Evolutionary conservation across 495 filamentous ascomycete species (phyloP), one percentile per base, ranked within the genome.

Genomic region (Tuber microsphaerosporum): DNA sequence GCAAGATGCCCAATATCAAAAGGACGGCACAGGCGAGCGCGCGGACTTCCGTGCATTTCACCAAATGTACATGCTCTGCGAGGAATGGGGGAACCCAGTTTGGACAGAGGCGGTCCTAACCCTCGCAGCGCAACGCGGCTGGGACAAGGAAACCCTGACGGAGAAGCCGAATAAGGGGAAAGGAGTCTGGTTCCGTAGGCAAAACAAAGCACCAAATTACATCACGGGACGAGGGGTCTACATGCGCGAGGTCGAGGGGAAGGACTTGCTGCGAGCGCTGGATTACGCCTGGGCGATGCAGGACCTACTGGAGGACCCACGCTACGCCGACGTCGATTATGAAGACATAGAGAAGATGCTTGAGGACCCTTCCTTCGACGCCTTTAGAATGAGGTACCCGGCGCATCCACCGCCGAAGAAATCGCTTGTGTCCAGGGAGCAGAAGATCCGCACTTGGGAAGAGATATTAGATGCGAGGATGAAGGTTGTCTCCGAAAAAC

Each of bases 11-110:
- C 56, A 37, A n/a, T 72, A 71, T 44, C 43, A 44, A 1, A 48
- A 68, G 31, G 20, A 56, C 34, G 20, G 71, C 14, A 26, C 48
- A 20, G 46, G 61, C 2, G 61, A 72, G 45, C 44, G 46, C 14
- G 69, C 51, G 14, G 80, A 82, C 48, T 37, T 73, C 22, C 71
- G 81, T 41, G 80, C 80, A 8, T 77, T 79, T 39, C 71, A 45
- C n/a, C 74, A 82, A 71, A 80, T 82, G 74, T 69, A 73, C 43
- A 73, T 71, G n/a, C 45, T 82, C 31, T 82, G 81, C 39, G 71
- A 42, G 26, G 51, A 22, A 26, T 82, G 81, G 9, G 39, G 71
- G 20, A 79, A 80, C 41, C 10, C 9, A 22, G 39, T 70, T 9
- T 69, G 44, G 41, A 51, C 70, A 19, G 34, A 37, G 9, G 41